phyloP scores from a whole-genome alignment of 148 eudicot species.

The Diospyros lotus region DNA sequence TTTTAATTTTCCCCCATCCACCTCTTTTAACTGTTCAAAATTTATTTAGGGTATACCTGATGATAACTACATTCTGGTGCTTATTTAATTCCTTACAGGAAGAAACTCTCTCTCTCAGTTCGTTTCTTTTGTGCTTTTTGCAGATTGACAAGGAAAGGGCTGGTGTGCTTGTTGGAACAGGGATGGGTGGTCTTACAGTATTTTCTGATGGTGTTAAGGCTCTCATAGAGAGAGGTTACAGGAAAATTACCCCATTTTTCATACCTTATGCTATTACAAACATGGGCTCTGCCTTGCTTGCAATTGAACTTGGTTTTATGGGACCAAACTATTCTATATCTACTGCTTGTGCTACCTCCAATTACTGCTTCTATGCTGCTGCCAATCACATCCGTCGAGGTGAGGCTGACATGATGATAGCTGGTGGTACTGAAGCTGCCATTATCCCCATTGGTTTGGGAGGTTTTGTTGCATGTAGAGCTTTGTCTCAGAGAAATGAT shows the following conservation, averaged over 20 bases:
- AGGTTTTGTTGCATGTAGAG: constrained; percentile 97
- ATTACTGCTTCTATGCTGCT: constrained; percentile 89
- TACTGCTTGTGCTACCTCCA: constrained; percentile 95
- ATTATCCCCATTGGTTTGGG: constrained; percentile 89
- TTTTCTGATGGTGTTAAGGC: constrained; percentile 84
- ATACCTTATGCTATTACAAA: constrained; percentile 89
- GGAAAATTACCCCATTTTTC: constrained; percentile 89
- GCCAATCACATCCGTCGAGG: constrained; percentile 96
- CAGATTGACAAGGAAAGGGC: constrained; percentile 87
- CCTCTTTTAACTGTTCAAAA: too few relatives aligned
- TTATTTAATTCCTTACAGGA: constrained; percentile 5
- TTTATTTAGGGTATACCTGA: background rate
- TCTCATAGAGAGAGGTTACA: constrained; percentile 77
- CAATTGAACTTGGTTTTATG: constrained; percentile 93
- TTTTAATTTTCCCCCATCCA: background rate
- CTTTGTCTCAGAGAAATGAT: constrained; percentile 91
- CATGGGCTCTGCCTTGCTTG: constrained; percentile 95
- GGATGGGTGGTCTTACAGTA: constrained; percentile 89
- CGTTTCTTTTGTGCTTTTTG: constrained; percentile 5
- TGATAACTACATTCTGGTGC: constrained; percentile 1
- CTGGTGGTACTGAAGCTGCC: constrained; percentile 97
- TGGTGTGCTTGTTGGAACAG: constrained; percentile 93
- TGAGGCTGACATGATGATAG: constrained; percentile 94
- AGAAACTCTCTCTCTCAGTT: background rate
- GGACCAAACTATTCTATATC: constrained; percentile 96